Evolutionary conservation across 2,329 filamentous ascomycete genomes (phyloP).

Genomic region (Ophiostoma ulmi): DNA sequence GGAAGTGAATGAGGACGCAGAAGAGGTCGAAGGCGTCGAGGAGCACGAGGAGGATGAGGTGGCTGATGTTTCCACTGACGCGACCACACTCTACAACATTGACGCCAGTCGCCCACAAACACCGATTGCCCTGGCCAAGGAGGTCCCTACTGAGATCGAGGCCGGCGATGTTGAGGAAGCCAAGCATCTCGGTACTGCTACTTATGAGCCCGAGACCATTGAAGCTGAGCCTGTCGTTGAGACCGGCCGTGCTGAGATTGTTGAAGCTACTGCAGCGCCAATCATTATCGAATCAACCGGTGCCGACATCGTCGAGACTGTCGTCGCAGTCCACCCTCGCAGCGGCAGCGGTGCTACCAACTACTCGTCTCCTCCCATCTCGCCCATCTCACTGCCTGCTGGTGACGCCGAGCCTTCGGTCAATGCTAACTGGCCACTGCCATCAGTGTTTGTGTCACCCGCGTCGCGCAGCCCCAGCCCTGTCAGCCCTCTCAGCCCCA

Average conservation of each 20-base stretch:
- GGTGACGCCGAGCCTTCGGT: slow-evolving; percentile 11
- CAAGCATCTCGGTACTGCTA: not conserved
- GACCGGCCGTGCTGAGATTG: not conserved
- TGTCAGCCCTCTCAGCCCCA: not conserved
- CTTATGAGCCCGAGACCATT: not conserved
- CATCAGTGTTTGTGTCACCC: not conserved
- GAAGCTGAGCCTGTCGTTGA: not conserved
- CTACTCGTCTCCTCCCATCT: not conserved
- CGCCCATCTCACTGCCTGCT: slow-evolving; percentile 11
- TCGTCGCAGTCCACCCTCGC: not conserved
- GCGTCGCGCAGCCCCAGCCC: not conserved
- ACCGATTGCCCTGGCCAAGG: not conserved
- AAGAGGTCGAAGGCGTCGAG: not conserved
- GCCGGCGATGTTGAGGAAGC: not conserved
- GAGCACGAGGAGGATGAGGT: not conserved
- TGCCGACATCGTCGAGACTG: slow-evolving; percentile 7
- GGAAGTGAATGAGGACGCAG: not conserved
- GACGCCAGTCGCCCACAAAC: not conserved
- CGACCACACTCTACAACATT: not conserved
- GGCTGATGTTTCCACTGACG: not conserved
- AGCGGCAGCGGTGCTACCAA: not conserved
- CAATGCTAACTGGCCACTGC: not conserved
- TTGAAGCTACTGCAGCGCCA: not conserved
- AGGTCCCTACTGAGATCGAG: not conserved
- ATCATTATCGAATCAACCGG: not conserved